Percentiles rank a stretch among this genome's conserved stretches.
Conservation (phyloP, 2,329 filamentous ascomycete genomes). For the Hortaea werneckii region DNA sequence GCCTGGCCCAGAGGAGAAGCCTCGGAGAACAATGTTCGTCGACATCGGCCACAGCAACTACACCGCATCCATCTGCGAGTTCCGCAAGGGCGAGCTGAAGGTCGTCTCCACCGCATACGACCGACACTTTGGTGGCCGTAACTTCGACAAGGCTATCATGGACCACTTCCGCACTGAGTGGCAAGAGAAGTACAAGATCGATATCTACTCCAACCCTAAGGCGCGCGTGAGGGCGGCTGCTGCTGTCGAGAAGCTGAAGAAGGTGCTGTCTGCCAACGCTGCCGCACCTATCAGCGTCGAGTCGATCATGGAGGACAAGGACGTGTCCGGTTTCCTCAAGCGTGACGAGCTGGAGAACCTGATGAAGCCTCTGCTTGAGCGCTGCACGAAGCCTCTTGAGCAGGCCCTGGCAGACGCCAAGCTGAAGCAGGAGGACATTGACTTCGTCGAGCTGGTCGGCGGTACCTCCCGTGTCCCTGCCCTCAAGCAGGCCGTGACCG, state of each 20-base stretch:
- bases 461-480: conserved; percentile 88
- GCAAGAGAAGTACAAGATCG: conserved; percentile 95
- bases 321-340: conserved; percentile 80
- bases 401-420: conserved; percentile 90
- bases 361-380: conserved; percentile 70
- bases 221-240: conserved; percentile 77
- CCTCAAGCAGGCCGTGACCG: conserved; percentile 79
- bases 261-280: conserved; percentile 92
- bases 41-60: conserved; percentile 97
- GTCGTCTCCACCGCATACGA: conserved; percentile 91
- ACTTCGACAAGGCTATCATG: conserved; percentile 90
- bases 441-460: conserved; percentile 85
- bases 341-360: conserved; percentile 90
- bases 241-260: conserved; percentile 95
- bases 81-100: conserved; percentile 89
- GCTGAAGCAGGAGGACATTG: conserved; percentile 83
- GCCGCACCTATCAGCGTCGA: conserved; percentile 91
- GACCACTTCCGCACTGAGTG: conserved; percentile 95
- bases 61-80: conserved; percentile 88
- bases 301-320: conserved; percentile 95
- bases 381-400: conserved; percentile 66
- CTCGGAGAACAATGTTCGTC: conserved; percentile 79
- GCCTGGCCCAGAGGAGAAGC: conserved; percentile 78
- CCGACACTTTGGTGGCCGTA: conserved; percentile 90
- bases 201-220: conserved; percentile 84